phyloP scores from a whole-genome alignment of 108 stramenopile genomes.

The Cyclostephanos tholiformis region DNA sequence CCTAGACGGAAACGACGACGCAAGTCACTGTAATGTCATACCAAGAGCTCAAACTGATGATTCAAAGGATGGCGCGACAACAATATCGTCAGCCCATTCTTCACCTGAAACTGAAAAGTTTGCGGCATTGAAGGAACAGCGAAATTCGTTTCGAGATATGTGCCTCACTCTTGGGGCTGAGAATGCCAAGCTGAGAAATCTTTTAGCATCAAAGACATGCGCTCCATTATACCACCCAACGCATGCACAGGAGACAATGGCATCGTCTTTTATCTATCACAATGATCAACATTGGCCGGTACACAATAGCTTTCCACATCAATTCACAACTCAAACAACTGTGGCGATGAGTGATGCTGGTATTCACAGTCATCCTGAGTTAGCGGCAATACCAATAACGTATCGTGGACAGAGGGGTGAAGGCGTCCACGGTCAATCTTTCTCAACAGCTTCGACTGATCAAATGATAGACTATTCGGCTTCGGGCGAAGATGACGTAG shows the following conservation, averaged over 20 bases:
- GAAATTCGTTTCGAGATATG: constrained; percentile 77
- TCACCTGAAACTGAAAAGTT: constrained; percentile 66
- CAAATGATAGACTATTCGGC: constrained; percentile 43
- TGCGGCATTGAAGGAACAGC: constrained; percentile 63
- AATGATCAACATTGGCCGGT: constrained; percentile 33
- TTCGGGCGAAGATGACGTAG: constrained; percentile 77
- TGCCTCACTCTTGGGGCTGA: constrained; percentile 85
- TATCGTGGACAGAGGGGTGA: not conserved
- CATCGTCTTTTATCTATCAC: constrained; percentile 51
- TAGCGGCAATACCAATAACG: not conserved
- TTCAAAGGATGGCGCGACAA: constrained; percentile 69
- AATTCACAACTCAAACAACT: constrained; percentile 33
- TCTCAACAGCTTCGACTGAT: not conserved
- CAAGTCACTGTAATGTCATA: constrained; percentile 51
- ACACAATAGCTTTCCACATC: constrained; percentile 20
- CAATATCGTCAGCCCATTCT: constrained; percentile 71
- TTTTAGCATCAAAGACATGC: constrained; percentile 64
- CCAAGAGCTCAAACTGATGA: constrained; percentile 46
- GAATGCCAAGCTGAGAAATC: constrained; percentile 78
- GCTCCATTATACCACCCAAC: constrained; percentile 49
- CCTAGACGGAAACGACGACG: constrained; percentile 56
- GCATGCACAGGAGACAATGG: constrained; percentile 51
- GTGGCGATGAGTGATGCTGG: constrained; percentile 89
- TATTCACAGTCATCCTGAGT: constrained; percentile 43
- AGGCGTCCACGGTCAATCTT: not conserved